Evolutionary conservation across 768 basidiomycete species (phyloP).

Genomic region (Collybiopsis confluens): DNA sequence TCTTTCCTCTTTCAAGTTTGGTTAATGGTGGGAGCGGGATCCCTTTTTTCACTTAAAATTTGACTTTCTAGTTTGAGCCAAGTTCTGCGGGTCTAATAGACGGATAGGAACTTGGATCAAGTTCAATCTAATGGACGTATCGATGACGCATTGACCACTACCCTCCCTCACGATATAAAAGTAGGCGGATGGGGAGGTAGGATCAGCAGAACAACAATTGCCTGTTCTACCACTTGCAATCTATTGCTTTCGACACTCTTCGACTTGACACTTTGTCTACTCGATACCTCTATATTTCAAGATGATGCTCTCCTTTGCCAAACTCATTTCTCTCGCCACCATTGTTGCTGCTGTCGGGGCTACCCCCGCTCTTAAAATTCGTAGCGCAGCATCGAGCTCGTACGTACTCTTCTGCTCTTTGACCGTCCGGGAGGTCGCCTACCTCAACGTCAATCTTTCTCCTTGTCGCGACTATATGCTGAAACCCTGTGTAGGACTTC

Average conservation of each 20-base stretch:
- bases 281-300: background rate
- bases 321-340: slow-evolving; percentile 18
- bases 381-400: background rate
- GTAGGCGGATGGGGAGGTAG: background rate
- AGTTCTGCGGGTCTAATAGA: too few relatives aligned
- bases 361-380: slow-evolving; percentile 4
- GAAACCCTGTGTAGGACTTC: too few relatives aligned
- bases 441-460: too few relatives aligned
- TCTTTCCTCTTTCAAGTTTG: too few relatives aligned
- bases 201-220: background rate
- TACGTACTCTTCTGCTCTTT: background rate
- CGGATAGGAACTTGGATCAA: too few relatives aligned
- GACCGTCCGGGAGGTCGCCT: background rate
- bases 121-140: too few relatives aligned
- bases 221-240: background rate
- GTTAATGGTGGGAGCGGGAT: too few relatives aligned
- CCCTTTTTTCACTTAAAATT: too few relatives aligned
- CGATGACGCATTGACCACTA: background rate
- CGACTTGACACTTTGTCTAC: background rate
- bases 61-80: too few relatives aligned
- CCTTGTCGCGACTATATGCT: too few relatives aligned
- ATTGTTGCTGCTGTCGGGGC: slow-evolving; percentile 6
- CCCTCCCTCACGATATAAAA: slow-evolving; percentile 1
- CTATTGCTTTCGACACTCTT: background rate
- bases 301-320: slow-evolving; percentile 23